Base-by-base conservation (phyloP, 2,329 filamentous ascomycete genomes). In the Venturia effusa region DNA sequence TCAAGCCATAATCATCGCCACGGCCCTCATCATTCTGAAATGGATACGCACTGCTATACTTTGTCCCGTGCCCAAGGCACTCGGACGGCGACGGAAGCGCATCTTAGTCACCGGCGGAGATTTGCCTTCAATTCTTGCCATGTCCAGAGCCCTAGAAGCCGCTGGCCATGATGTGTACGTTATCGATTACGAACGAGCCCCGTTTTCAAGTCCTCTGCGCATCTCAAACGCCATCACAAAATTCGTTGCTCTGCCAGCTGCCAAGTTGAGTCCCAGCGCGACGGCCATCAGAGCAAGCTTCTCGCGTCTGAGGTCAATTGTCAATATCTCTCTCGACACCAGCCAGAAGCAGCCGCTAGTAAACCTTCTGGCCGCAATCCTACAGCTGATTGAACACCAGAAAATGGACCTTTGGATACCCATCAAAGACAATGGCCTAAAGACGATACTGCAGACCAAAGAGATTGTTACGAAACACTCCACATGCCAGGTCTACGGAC, bases 401-500 rank as follows among this genome's bases (percentile, higher is more conserved):
- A 62, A 62, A 32, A n/a, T 62, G 10, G 60, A 62, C 10, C 39
- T 45, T 11, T 62, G 60, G 60, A 62, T 62, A 37, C 60, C 39
- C 3, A 43, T 39, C 24, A 13, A 62, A n/a, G 39, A n/a, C 4
- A 45, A 24, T 15, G 30, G 43, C 2, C 60, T 45, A 19, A 30
- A 41, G 30, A 51, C 24, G 19, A 41, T 45, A 34, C 15, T 51
- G n/a, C 60, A 62, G 27, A 45, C 60, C 39, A 43, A 37, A 62
- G 39, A 51, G 10, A 45, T 62, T 13, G 60, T 62, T 15, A 37
- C 43, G 5, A 51, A 62, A 24, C 60, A 51, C 24, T 43, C 60
- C 40, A n/a, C 60, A 45, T 37, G 39, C 10, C 39, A 34, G 60
- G 30, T 62, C 13, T 62, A 45, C 27, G 60, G 41, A 39, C 60